Conservation (phyloP, 2,329 filamentous ascomycete species). For the Corinectria fuckeliana region DNA sequence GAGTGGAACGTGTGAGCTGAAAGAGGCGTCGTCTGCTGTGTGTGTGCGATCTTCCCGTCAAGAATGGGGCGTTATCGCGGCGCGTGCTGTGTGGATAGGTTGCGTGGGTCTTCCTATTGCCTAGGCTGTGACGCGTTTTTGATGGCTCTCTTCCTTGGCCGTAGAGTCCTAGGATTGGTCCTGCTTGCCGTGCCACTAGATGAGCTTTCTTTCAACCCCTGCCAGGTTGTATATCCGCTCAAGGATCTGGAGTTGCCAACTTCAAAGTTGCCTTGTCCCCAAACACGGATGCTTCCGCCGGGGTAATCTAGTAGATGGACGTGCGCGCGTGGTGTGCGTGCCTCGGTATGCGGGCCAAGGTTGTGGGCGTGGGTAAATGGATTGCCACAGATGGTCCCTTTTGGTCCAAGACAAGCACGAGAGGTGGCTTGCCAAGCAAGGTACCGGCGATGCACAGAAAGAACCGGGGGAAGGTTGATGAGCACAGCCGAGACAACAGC, state of each 20-base stretch:
- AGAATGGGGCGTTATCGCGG: not conserved
- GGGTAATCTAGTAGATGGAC: conserved; percentile 5
- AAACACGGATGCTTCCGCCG: conserved; percentile 8
- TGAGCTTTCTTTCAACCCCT: conserved; percentile 2
- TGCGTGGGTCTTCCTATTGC: not conserved
- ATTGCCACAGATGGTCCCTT: conserved; percentile 13
- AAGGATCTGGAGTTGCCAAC: conserved; percentile 12
- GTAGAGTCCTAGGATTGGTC: not conserved
- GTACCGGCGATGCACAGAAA: not conserved
- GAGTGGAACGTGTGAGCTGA: not conserved
- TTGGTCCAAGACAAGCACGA: conserved; percentile 1
- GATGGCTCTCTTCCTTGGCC: not conserved
- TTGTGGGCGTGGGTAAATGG: not conserved
- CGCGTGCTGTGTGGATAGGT: not conserved
- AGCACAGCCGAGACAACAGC: not conserved
- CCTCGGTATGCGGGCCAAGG: not conserved
- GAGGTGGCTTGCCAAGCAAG: conserved; percentile 4
- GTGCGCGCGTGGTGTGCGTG: conserved; percentile 11
- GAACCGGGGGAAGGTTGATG: not conserved
- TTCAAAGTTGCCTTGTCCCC: not conserved
- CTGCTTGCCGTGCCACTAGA: conserved; percentile 10
- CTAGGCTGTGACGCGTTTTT: not conserved
- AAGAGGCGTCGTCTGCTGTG: not conserved
- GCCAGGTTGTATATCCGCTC: not conserved
- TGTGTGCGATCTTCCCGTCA: not conserved